phyloP scores from a whole-genome alignment of 2,329 filamentous ascomycete species.

The Rachicladosporium sp. region DNA sequence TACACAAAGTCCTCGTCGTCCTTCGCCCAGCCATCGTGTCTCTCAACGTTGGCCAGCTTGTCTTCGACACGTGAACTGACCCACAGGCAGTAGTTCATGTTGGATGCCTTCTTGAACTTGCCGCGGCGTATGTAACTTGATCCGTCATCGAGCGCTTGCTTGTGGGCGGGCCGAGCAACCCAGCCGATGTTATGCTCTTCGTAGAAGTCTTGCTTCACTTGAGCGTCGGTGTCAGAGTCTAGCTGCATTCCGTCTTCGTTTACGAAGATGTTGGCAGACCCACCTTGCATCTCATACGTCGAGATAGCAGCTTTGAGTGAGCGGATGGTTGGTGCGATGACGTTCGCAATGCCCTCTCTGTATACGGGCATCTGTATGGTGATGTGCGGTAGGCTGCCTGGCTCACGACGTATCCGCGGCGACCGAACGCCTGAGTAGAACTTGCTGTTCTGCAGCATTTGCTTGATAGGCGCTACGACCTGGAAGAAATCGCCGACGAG shows the following conservation, averaged over 20 bases:
- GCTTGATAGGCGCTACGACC: conserved; percentile 27
- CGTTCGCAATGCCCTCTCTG: conserved; percentile 64
- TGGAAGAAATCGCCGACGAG: conserved; percentile 27
- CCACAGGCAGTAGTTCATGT: conserved; percentile 55
- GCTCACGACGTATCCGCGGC: conserved; percentile 22
- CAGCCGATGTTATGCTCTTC: conserved; percentile 39
- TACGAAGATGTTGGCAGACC: conserved; percentile 66
- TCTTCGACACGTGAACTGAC: conserved; percentile 54
- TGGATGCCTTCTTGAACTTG: conserved; percentile 58
- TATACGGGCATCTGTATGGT: conserved; percentile 76
- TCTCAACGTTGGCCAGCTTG: conserved; percentile 44
- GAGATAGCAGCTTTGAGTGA: conserved; percentile 68
- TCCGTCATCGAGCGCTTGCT: conserved; percentile 36
- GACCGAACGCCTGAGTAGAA: conserved; percentile 57
- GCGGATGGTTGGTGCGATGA: conserved; percentile 65
- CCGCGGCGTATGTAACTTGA: conserved; percentile 43
- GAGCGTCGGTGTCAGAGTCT: conserved; percentile 29
- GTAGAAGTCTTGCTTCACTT: conserved; percentile 35
- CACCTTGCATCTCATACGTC: conserved; percentile 66
- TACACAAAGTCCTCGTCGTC: conserved; percentile 53
- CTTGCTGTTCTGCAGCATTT: conserved; percentile 51
- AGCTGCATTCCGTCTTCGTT: conserved; percentile 66
- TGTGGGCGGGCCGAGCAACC: conserved; percentile 38
- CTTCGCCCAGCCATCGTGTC: conserved; percentile 50
- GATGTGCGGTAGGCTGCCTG: conserved; percentile 49